phyloP scores from a whole-genome alignment of 441 rosid genomes.

The Syzygium syzygioides region DNA sequence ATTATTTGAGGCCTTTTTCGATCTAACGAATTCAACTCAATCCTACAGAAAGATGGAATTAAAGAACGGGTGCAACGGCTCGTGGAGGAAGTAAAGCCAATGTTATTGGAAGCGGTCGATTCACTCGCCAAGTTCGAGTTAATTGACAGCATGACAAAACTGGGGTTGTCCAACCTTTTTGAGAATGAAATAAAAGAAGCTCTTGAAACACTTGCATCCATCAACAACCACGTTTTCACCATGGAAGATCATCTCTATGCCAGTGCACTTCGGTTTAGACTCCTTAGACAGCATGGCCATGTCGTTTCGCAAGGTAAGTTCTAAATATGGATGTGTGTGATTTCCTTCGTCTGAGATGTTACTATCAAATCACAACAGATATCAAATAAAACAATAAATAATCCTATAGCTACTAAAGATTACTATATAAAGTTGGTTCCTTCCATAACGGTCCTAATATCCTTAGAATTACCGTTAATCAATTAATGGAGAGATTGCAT shows the following conservation, averaged over 20 bases:
- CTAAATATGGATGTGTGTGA: neutral
- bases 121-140: constrained; percentile 20
- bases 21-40: neutral
- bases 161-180: constrained; percentile 29
- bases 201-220: constrained; percentile 12
- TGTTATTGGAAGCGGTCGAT: neutral
- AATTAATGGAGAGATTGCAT: too few relatives aligned
- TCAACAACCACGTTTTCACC: neutral
- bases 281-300: constrained; percentile 36
- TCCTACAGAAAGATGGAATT: constrained; percentile 19
- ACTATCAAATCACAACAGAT: neutral
- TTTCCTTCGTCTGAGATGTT: neutral
- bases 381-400: neutral
- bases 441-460: too few relatives aligned
- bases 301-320: constrained; percentile 34
- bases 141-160: constrained; percentile 26
- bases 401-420: neutral
- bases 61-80: constrained; percentile 7
- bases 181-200: constrained; percentile 22
- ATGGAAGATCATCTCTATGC: constrained; percentile 13
- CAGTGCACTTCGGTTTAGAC: constrained; percentile 30
- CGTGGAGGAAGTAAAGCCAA: constrained; percentile 9
- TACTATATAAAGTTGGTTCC: neutral
- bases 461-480: too few relatives aligned
- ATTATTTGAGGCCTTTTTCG: neutral